Evolutionary conservation across 2,329 filamentous ascomycete genomes (phyloP).

Genomic region (Cladophialophora carrionii): DNA sequence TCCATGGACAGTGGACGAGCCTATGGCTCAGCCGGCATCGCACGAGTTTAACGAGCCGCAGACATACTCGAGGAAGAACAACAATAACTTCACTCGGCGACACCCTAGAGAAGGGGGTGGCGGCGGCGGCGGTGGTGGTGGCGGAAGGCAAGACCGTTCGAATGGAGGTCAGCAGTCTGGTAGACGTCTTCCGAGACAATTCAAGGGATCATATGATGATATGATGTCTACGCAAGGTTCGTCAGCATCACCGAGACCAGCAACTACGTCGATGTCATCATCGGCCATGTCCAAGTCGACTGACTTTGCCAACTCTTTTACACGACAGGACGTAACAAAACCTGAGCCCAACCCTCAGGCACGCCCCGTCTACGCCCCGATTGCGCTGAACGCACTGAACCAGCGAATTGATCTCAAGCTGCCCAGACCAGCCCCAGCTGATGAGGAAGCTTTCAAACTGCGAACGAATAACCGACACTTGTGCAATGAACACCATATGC

Average conservation of each 20-base stretch:
- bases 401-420: conserved; percentile 34
- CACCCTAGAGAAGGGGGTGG: conserved; percentile 4
- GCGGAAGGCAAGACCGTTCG: not conserved
- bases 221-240: conserved; percentile 21
- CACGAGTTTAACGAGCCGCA: not conserved
- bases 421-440: conserved; percentile 19
- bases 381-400: conserved; percentile 27
- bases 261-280: conserved; percentile 3
- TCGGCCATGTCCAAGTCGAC: conserved; percentile 6
- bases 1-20: conserved; percentile 25
- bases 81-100: conserved; percentile 1
- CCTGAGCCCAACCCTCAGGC: conserved; percentile 25
- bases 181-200: conserved; percentile 23
- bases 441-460: conserved; percentile 25
- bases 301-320: conserved; percentile 16
- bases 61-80: not conserved
- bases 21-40: not conserved
- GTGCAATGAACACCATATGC: conserved; percentile 35
- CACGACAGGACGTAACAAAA: conserved; percentile 10
- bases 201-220: conserved; percentile 32
- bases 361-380: conserved; percentile 27
- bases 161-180: conserved; percentile 6
- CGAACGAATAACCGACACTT: conserved; percentile 24
- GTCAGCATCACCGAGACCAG: conserved; percentile 17
- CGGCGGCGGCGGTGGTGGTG: not conserved